A percentile compares a stretch with the other conserved stretches of the same genome.
These are phyloP conservation scores for Leccinum subtestaceum DNA, from an alignment of 768 basidiomycete species.

Conservation along the genomic window DNA sequence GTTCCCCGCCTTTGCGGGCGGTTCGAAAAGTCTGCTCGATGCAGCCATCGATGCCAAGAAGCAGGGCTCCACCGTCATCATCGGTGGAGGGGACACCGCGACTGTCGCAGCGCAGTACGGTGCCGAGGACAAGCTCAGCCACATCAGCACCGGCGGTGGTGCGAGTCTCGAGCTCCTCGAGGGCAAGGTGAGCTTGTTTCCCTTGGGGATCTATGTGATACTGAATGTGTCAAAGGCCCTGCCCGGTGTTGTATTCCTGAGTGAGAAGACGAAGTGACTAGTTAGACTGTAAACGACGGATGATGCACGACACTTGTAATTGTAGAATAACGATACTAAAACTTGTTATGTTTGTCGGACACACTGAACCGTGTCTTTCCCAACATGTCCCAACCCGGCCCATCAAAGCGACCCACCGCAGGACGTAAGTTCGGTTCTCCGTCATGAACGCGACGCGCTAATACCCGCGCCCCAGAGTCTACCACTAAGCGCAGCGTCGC, in stretches of 20 bases:
- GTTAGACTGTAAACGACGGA: constrained; percentile 14
- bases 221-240: constrained; percentile 50
- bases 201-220: constrained; percentile 6
- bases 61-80: constrained; percentile 87
- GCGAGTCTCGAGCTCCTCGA: constrained; percentile 94
- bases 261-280: constrained; percentile 54
- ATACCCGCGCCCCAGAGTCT: constrained; percentile 3
- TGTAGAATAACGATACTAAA: constrained; percentile 17
- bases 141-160: constrained; percentile 95
- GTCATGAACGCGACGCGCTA: neutral
- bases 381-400: constrained; percentile 15
- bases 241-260: constrained; percentile 89
- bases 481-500: constrained; percentile 19
- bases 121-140: constrained; percentile 86
- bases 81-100: constrained; percentile 96
- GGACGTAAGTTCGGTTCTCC: constrained; percentile 14
- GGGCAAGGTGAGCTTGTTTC: constrained; percentile 72
- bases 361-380: neutral
- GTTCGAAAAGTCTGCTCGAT: constrained; percentile 80
- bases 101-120: constrained; percentile 87
- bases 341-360: neutral
- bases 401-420: constrained; percentile 1
- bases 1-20: constrained; percentile 85
- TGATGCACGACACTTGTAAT: constrained; percentile 14
- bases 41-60: constrained; percentile 84